Evolutionary conservation across 345 rosid genomes (phyloP).

Genomic region (Eucalyptus pauciflora): DNA sequence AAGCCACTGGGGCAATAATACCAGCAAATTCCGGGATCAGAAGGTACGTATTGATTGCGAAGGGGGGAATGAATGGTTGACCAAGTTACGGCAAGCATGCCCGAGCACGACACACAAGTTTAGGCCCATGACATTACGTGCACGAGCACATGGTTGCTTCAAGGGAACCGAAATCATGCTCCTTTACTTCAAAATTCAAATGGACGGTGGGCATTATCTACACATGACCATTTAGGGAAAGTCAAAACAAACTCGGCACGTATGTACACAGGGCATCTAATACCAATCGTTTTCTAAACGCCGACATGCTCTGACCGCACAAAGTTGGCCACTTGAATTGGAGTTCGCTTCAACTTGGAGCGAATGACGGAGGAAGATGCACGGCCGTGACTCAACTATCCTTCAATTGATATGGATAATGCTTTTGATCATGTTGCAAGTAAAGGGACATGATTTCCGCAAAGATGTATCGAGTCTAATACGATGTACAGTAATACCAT

Average conservation of each 20-base stretch:
- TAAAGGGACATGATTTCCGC: no score
- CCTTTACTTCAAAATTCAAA: neutral
- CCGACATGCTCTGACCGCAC: neutral
- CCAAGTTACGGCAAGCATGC: neutral
- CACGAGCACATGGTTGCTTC: neutral
- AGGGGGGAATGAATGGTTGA: neutral
- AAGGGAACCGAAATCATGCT: neutral
- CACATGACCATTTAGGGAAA: neutral
- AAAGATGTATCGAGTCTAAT: no score
- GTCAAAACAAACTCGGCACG: neutral
- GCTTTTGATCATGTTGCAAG: no score
- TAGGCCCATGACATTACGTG: neutral
- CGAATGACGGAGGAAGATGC: neutral
- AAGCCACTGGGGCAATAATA: neutral
- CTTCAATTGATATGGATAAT: neutral
- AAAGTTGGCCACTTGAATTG: neutral
- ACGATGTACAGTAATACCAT: neutral
- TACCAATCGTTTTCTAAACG: neutral
- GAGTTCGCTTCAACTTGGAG: neutral
- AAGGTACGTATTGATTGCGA: accelerated
- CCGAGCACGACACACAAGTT: neutral
- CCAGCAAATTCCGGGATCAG: neutral
- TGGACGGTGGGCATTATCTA: neutral
- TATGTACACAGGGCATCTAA: neutral
- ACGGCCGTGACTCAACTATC: neutral